These are phyloP conservation scores for Chlamydomonas incerta DNA, from an alignment of 139 green algal species.

Conservation along the genomic window DNA sequence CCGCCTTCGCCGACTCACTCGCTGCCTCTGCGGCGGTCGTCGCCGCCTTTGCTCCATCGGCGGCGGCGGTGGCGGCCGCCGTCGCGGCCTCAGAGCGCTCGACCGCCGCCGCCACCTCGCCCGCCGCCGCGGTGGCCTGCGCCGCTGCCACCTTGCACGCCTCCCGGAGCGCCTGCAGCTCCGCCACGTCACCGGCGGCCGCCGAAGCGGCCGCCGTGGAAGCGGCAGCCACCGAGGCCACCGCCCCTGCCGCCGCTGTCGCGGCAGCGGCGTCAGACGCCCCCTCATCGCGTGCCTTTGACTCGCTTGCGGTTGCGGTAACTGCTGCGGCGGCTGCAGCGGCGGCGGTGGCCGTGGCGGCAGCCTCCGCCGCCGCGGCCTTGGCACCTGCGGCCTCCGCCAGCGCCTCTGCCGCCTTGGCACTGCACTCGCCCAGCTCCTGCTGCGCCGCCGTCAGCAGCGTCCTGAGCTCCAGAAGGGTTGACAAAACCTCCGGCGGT, in stretches of 20 bases:
- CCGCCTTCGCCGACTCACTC: background rate
- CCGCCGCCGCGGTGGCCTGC: background rate
- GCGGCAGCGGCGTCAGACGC: too few relatives aligned
- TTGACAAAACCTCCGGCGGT: background rate
- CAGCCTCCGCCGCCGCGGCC: too few relatives aligned
- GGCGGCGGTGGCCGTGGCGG: background rate
- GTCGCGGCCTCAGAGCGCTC: background rate
- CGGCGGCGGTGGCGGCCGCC: background rate
- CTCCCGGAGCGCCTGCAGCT: too few relatives aligned
- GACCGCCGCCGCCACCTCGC: background rate
- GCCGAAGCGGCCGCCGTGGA: too few relatives aligned
- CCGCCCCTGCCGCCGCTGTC: too few relatives aligned
- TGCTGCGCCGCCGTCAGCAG: too few relatives aligned
- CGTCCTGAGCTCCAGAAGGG: background rate
- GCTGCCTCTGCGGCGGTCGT: background rate
- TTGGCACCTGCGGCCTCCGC: background rate
- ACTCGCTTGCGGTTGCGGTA: background rate
- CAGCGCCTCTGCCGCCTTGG: too few relatives aligned
- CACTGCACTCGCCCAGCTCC: too few relatives aligned
- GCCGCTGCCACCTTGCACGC: background rate
- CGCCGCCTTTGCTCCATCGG: background rate
- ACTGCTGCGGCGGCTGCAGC: background rate
- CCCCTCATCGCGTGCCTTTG: too few relatives aligned
- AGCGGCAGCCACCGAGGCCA: too few relatives aligned
- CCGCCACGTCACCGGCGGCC: too few relatives aligned